A percentile compares a stretch with the other conserved stretches of the same genome.
Conservation (phyloP, 2,329 filamentous ascomycete genomes). For the Alternaria angustiovoidea region DNA sequence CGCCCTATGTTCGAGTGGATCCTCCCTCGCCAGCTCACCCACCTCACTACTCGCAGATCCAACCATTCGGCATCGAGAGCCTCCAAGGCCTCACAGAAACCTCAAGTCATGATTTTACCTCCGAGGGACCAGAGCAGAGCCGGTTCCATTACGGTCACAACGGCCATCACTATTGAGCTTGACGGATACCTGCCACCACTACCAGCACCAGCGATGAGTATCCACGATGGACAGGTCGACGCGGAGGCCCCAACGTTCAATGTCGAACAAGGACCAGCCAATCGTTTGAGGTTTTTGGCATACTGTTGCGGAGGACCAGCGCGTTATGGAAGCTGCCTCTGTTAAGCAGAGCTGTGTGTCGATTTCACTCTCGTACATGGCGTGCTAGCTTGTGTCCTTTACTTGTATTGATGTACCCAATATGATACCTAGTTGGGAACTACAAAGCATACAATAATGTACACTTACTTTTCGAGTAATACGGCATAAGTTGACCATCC, state of each 20-base stretch:
- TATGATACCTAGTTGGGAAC: background rate
- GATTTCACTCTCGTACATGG: background rate
- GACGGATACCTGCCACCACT: background rate
- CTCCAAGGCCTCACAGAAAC: background rate
- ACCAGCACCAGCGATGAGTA: background rate
- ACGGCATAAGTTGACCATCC: conserved; percentile 41
- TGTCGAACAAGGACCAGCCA: conserved; percentile 18
- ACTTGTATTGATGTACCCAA: background rate
- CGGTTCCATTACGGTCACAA: conserved; percentile 29
- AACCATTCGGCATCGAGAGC: background rate
- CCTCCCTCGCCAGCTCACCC: conserved; percentile 20
- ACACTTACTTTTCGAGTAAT: conserved; percentile 5
- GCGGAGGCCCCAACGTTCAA: conserved; percentile 25
- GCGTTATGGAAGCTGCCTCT: conserved; percentile 3
- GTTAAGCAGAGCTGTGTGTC: background rate
- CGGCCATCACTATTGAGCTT: conserved; percentile 26
- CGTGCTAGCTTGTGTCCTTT: background rate
- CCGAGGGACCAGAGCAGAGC: background rate
- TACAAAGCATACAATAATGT: background rate
- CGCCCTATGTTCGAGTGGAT: conserved; percentile 36
- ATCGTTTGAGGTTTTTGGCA: background rate
- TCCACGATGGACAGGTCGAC: conserved; percentile 20
- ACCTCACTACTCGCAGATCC: conserved; percentile 6
- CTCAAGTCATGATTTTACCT: background rate
- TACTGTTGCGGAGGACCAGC: background rate